Conservation (phyloP, 371 early-diverging fungal genomes). For the Zancudomyces culisetae region DNA sequence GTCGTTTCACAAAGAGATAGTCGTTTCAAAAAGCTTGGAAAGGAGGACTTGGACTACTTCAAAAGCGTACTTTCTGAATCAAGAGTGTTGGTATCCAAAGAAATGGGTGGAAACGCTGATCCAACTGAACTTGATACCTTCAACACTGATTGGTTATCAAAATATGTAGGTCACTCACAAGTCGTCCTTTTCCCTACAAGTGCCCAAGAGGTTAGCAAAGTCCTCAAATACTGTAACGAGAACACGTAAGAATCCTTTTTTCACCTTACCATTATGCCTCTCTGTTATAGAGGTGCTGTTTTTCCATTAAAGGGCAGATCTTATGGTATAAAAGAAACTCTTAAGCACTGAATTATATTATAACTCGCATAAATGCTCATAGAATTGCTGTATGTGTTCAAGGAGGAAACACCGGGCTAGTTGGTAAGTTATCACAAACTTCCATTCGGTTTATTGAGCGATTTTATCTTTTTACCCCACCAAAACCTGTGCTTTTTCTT, state of each 20-base stretch:
- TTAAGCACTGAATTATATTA: too few species aligned
- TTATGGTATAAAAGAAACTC: too few species aligned
- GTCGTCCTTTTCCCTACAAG: conserved; percentile 72
- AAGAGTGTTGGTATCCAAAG: conserved; percentile 17
- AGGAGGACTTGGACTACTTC: conserved; percentile 12
- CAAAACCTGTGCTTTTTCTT: neutral
- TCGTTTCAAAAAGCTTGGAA: conserved; percentile 6
- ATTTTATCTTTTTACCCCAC: neutral
- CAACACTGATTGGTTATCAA: conserved; percentile 83
- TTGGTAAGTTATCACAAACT: conserved; percentile 17
- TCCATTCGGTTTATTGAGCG: neutral
- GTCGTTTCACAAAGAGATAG: neutral
- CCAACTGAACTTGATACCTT: conserved; percentile 27
- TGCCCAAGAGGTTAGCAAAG: conserved; percentile 62
- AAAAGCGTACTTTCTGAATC: conserved; percentile 10
- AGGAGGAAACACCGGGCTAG: conserved; percentile 90
- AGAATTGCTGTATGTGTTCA: conserved; percentile 86
- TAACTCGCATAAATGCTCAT: too few species aligned
- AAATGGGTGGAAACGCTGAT: conserved; percentile 16
- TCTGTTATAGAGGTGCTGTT: neutral
- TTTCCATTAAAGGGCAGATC: too few species aligned
- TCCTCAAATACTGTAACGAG: conserved; percentile 71
- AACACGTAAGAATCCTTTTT: conserved; percentile 2
- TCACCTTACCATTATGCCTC: neutral
- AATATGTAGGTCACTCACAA: conserved; percentile 67